phyloP scores from a whole-genome alignment of 176 grass and related monocot genomes.

The Calamus simplicifolius region DNA sequence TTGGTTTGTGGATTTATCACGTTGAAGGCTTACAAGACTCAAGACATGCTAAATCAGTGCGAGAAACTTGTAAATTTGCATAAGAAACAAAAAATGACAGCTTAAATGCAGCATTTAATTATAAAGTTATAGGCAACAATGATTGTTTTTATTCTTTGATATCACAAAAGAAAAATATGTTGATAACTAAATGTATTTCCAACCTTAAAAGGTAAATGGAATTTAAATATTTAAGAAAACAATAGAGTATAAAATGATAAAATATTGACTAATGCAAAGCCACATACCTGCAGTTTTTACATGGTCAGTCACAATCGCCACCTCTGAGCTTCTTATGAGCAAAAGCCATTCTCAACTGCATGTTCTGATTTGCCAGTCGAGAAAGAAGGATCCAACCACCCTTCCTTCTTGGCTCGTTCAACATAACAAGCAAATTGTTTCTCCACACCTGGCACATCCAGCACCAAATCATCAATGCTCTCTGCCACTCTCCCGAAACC shows the following conservation, averaged over 20 bases:
- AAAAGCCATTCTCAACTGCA: slow-evolving; percentile 10
- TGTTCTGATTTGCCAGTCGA: slow-evolving; percentile 13
- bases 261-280: not conserved
- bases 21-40: too few relatives aligned
- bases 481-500: slow-evolving; percentile 57
- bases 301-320: not conserved
- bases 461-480: slow-evolving; percentile 58
- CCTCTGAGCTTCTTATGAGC: slow-evolving; percentile 12
- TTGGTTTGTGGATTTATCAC: too few relatives aligned
- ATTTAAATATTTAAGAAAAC: too few relatives aligned
- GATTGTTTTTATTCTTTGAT: too few relatives aligned
- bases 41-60: too few relatives aligned
- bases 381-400: slow-evolving; percentile 39
- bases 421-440: slow-evolving; percentile 44
- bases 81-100: too few relatives aligned
- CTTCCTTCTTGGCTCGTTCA: slow-evolving; percentile 46
- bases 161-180: too few relatives aligned
- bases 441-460: slow-evolving; percentile 59
- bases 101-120: too few relatives aligned
- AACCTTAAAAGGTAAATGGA: too few relatives aligned
- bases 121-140: too few relatives aligned
- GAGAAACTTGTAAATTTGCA: too few relatives aligned
- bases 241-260: not conserved
- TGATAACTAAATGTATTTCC: too few relatives aligned
- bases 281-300: not conserved